These are phyloP conservation scores for Aspergillus bertholletiae DNA, from an alignment of 495 filamentous ascomycete species.

Conservation along the genomic window DNA sequence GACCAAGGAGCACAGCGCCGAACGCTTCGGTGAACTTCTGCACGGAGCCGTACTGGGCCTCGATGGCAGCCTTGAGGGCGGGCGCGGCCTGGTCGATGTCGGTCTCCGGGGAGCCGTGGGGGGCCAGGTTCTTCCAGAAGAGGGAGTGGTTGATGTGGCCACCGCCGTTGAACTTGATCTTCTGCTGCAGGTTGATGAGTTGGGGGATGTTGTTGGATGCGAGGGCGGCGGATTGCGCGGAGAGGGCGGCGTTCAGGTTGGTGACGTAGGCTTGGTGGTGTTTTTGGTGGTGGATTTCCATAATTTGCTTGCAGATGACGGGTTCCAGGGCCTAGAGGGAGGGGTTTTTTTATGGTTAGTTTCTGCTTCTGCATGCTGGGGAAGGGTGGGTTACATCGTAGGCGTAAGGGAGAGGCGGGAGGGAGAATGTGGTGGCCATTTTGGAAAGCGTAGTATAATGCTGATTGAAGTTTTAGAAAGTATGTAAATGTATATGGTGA, in stretches of 20 bases:
- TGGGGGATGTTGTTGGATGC: slow-evolving; percentile 44
- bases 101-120: slow-evolving; percentile 59
- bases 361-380: background rate
- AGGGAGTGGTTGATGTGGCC: slow-evolving; percentile 91
- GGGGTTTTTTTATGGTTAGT: slow-evolving; percentile 6
- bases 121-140: slow-evolving; percentile 89
- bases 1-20: slow-evolving; percentile 65
- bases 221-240: slow-evolving; percentile 47
- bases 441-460: no score
- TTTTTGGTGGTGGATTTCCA: slow-evolving; percentile 77
- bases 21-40: slow-evolving; percentile 67
- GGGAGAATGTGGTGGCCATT: slow-evolving; percentile 23
- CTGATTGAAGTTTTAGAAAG: background rate
- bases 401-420: slow-evolving; percentile 41
- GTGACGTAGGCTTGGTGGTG: slow-evolving; percentile 68
- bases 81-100: slow-evolving; percentile 58
- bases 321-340: slow-evolving; percentile 77
- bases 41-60: slow-evolving; percentile 66
- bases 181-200: slow-evolving; percentile 72
- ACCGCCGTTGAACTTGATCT: slow-evolving; percentile 93
- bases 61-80: slow-evolving; percentile 55
- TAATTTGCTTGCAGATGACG: slow-evolving; percentile 89
- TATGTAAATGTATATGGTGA: background rate
- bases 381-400: slow-evolving; percentile 32
- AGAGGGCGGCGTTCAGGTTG: slow-evolving; percentile 52